phyloP scores from a whole-genome alignment of 2,329 filamentous ascomycete species.

The Penicillium vulpinum region DNA sequence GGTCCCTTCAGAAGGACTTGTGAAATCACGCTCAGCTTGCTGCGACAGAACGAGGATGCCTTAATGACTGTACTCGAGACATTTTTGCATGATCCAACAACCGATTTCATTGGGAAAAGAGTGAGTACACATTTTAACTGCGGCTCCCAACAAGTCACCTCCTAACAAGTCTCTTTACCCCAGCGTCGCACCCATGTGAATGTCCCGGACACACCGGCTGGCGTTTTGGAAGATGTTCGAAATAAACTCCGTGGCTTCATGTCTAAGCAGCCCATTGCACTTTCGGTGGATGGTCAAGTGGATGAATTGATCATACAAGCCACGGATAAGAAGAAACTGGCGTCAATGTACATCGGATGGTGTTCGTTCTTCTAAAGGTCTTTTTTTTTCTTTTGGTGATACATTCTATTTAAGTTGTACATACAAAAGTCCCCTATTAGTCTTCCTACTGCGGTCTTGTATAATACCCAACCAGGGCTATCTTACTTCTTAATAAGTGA shows the following conservation, averaged over 20 bases:
- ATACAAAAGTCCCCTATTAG: background rate
- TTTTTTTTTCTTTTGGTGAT: background rate
- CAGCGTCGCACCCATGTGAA: slow-evolving; percentile 53
- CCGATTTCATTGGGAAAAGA: slow-evolving; percentile 82
- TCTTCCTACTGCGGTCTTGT: background rate
- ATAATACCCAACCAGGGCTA: background rate
- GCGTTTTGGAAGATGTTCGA: slow-evolving; percentile 85
- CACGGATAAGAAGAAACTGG: slow-evolving; percentile 73
- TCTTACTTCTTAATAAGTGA: background rate
- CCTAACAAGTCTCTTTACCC: background rate
- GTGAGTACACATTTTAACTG: slow-evolving; percentile 31
- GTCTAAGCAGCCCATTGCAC: slow-evolving; percentile 82
- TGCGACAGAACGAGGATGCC: slow-evolving; percentile 91
- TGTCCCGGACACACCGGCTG: slow-evolving; percentile 68
- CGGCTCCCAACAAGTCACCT: background rate
- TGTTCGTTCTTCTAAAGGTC: slow-evolving; percentile 61
- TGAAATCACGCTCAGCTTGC: slow-evolving; percentile 79
- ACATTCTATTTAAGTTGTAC: background rate
- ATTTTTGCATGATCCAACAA: slow-evolving; percentile 93
- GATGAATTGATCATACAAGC: slow-evolving; percentile 90
- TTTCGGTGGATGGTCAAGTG: slow-evolving; percentile 97
- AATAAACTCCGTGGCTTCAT: slow-evolving; percentile 83
- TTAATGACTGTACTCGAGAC: slow-evolving; percentile 97
- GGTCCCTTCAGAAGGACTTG: slow-evolving; percentile 86
- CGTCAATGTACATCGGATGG: slow-evolving; percentile 98